These are phyloP conservation scores for Daldinia concentrica DNA, from an alignment of 495 filamentous ascomycete species.

Conservation along the genomic window DNA sequence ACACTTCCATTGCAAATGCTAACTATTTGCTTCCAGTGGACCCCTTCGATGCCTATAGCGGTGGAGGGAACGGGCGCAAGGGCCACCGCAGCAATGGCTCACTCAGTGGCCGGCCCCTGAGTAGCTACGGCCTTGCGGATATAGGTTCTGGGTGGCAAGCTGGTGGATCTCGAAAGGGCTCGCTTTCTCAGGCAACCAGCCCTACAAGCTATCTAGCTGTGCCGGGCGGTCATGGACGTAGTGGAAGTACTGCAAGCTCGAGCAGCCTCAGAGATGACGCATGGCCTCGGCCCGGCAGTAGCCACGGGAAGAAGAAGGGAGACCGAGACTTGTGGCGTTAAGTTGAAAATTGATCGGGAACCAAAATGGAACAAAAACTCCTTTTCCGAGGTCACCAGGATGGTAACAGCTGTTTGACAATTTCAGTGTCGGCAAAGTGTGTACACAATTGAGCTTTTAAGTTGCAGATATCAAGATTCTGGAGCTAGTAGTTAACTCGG, in stretches of 20 bases:
- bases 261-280: conserved; percentile 45
- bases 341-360: neutral
- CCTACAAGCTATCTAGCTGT: conserved; percentile 85
- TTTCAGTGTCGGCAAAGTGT: neutral
- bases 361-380: neutral
- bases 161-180: conserved; percentile 57
- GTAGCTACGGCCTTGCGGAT: conserved; percentile 62
- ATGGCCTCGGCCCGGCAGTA: conserved; percentile 56
- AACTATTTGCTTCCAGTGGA: conserved; percentile 38
- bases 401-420: neutral
- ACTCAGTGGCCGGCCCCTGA: conserved; percentile 52
- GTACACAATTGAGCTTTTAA: neutral
- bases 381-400: neutral
- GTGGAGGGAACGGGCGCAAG: conserved; percentile 21
- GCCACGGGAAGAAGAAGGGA: conserved; percentile 51
- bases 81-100: conserved; percentile 38
- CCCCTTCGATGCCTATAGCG: conserved; percentile 44
- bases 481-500: neutral
- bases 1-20: conserved; percentile 1
- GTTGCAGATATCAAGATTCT: neutral
- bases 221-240: conserved; percentile 55
- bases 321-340: conserved; percentile 60
- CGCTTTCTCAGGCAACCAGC: conserved; percentile 69
- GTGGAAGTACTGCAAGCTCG: conserved; percentile 23
- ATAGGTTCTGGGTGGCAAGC: conserved; percentile 52